Percentiles rank a stretch among this genome's conserved stretches.
phyloP scores from a whole-genome alignment of 108 stramenopile species.

The Cyclotella choctawhatcheeana region DNA sequence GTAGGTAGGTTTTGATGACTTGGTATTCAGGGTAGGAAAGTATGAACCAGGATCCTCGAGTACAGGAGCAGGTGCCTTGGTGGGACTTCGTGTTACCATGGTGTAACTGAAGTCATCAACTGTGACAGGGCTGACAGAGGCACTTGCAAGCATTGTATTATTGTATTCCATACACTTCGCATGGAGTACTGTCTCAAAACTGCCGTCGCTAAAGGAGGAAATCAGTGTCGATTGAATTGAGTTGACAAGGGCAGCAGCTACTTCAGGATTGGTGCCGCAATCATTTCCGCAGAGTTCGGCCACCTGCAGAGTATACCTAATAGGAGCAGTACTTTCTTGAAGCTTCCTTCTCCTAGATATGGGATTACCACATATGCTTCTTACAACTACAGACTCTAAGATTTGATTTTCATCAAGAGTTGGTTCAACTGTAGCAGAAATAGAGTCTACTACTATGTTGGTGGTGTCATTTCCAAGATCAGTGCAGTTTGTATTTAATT shows the following conservation, averaged over 20 bases:
- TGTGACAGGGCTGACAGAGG: neutral
- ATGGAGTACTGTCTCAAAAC: conserved; percentile 4
- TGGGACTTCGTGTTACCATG: neutral
- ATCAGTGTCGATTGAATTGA: neutral
- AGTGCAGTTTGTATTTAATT: neutral
- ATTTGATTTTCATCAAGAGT: conserved; percentile 3
- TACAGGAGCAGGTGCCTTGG: neutral
- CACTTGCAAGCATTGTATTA: neutral
- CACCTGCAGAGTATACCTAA: neutral
- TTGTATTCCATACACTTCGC: neutral
- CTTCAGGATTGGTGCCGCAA: neutral
- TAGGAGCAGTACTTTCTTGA: neutral
- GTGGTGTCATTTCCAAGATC: neutral
- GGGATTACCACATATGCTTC: neutral
- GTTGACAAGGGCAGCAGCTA: neutral
- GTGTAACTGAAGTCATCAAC: neutral
- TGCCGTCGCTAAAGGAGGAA: neutral
- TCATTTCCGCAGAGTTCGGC: neutral
- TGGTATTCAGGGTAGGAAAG: too few species aligned
- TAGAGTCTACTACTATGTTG: neutral
- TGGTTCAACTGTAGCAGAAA: neutral
- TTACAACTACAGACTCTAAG: neutral
- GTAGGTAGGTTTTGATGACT: too few species aligned
- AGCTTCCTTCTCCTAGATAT: conserved; percentile 7
- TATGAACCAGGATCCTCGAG: too few species aligned